Base-by-base conservation (phyloP, 2,329 filamentous ascomycete genomes). In the Botryotinia convoluta region DNA sequence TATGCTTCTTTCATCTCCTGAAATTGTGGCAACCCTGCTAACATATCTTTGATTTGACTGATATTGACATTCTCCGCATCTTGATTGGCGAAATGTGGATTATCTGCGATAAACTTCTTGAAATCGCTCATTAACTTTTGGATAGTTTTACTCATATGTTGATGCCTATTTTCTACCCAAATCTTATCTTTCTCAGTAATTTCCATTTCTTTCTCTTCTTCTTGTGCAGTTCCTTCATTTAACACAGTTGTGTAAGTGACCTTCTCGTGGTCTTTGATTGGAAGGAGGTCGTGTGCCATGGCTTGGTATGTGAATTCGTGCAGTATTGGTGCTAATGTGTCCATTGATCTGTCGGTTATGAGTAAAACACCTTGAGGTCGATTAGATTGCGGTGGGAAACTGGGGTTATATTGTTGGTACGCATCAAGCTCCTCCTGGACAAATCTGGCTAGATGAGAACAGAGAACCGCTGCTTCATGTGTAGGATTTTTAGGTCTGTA, bases 241-340 rank as follows among this genome's bases (percentile, higher is more conserved):
- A 96, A 86, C 2, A 88, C 85, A 70, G 94, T 95, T 77, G 91
- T 91, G 81, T 95, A 99, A 0, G 92, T 94, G 16, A 97, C 88
- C 81, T 96, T 97, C 76, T 97, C 94, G 37, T 89, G 91, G 71
- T 98, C 96, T 78, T 92, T 91, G 80, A 99, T 94, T 0, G 92
- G 92, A 44, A 99, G 84, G 14, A 99, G 85, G 81, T 99, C 96
- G 82, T 98, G 93, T 5, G 94, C 95, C 95, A 99, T 98, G 69
- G 96, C 94, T 83, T 99, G 96, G 81, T 98, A 99, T 20, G 96
- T 98, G 81, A 99, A 98, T 80, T 99, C 96, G 83, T 99, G 96
- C 6, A 98, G 81, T 18, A 98, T 84, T 1, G 96, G 96, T 0
- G 95, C 91, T 84, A 92, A 90, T 5, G 98, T 83, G 81, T 99